phyloP scores from a whole-genome alignment of 345 rosid species.

The Mallotus nudiflorus region DNA sequence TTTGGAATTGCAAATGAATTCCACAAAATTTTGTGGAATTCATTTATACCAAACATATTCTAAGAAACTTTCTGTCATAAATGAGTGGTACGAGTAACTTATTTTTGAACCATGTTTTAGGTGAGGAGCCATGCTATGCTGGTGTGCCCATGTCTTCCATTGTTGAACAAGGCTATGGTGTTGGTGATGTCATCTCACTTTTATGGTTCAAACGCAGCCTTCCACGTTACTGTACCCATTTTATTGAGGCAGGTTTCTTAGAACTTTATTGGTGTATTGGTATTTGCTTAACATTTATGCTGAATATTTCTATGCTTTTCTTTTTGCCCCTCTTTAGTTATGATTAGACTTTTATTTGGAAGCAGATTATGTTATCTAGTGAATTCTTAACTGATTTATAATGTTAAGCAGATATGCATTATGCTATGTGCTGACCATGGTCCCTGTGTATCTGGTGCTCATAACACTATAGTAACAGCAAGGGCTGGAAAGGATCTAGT shows the following conservation, averaged over 20 bases:
- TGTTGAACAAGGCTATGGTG: constrained; percentile 84
- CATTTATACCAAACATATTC: too few relatives aligned
- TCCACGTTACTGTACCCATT: constrained; percentile 91
- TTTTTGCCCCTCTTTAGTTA: background rate
- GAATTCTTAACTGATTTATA: constrained; percentile 13
- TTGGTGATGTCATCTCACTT: constrained; percentile 95
- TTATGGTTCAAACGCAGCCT: constrained; percentile 98
- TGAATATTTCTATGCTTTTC: background rate
- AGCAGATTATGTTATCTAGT: background rate
- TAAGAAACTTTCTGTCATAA: background rate
- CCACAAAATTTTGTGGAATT: too few relatives aligned
- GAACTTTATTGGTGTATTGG: background rate
- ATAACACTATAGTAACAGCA: constrained; percentile 94
- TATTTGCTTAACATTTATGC: constrained; percentile 3
- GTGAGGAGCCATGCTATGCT: constrained; percentile 98
- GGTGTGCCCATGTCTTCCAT: constrained; percentile 99
- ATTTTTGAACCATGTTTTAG: constrained; percentile 37
- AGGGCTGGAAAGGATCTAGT: constrained; percentile 99
- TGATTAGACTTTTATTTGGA: background rate
- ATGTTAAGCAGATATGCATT: constrained; percentile 74
- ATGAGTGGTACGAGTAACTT: constrained; percentile 7
- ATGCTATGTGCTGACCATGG: constrained; percentile 98
- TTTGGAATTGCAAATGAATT: too few relatives aligned
- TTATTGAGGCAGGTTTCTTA: constrained; percentile 67
- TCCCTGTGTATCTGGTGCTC: constrained; percentile 96